phyloP scores from a whole-genome alignment of 768 basidiomycete species.

The Psilocybe subaeruginosa region DNA sequence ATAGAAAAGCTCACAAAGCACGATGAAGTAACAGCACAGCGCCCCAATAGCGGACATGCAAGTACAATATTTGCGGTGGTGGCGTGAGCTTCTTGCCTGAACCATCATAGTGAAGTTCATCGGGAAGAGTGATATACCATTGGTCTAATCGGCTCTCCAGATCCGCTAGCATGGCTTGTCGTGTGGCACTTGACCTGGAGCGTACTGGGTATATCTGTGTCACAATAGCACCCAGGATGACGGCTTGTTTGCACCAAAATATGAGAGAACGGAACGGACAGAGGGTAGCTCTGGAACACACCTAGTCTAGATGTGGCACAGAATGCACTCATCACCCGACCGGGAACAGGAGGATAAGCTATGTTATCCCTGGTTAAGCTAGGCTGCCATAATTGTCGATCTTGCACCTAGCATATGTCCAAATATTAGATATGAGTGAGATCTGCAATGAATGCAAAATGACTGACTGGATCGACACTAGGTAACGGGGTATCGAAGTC shows the following conservation, averaged over 20 bases:
- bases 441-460: neutral
- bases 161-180: conserved; percentile 50
- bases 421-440: conserved; percentile 6
- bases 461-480: conserved; percentile 52
- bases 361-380: conserved; percentile 39
- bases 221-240: conserved; percentile 70
- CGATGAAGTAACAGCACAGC: conserved; percentile 75
- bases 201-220: conserved; percentile 73
- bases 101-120: conserved; percentile 61
- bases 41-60: conserved; percentile 80
- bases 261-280: neutral
- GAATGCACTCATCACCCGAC: conserved; percentile 56
- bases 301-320: conserved; percentile 60
- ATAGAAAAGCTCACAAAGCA: conserved; percentile 64
- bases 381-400: conserved; percentile 58
- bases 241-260: conserved; percentile 40
- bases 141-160: conserved; percentile 73
- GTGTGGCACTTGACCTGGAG: conserved; percentile 41
- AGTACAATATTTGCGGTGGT: conserved; percentile 65
- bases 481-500: conserved; percentile 74
- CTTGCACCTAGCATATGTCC: conserved; percentile 50
- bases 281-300: conserved; percentile 24
- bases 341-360: conserved; percentile 50
- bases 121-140: conserved; percentile 74
- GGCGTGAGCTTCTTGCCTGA: conserved; percentile 55